Conservation (phyloP, 208 protist genomes). For the Endotrypanum monterogeii region DNA sequence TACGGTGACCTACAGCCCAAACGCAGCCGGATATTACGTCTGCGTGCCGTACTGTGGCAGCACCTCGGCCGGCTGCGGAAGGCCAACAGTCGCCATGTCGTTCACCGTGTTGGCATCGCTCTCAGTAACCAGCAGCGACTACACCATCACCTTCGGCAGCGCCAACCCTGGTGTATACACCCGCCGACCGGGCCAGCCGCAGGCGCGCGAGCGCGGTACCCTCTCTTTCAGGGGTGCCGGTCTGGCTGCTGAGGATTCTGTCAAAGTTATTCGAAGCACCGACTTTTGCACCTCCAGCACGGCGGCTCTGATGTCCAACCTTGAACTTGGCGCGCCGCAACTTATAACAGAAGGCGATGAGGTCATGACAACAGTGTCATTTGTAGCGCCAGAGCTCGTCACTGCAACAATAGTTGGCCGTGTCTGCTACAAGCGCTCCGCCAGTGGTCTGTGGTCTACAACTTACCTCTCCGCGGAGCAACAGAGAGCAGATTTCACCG, state of each 20-base stretch:
- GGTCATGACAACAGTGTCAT: slow-evolving; percentile 37
- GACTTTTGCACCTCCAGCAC: slow-evolving; percentile 55
- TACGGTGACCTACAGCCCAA: slow-evolving; percentile 60
- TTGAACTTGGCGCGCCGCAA: slow-evolving; percentile 48
- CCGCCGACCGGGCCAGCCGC: slow-evolving; percentile 51
- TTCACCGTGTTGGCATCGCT: slow-evolving; percentile 60
- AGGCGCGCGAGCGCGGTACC: slow-evolving; percentile 67
- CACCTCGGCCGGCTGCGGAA: slow-evolving; percentile 29
- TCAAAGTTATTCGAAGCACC: slow-evolving; percentile 56
- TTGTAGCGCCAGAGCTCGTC: slow-evolving; percentile 70
- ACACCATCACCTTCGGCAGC: slow-evolving; percentile 39
- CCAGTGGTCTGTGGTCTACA: slow-evolving; percentile 50
- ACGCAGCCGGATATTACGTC: slow-evolving; percentile 56
- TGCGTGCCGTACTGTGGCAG: slow-evolving; percentile 86
- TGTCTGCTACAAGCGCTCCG: slow-evolving; percentile 75
- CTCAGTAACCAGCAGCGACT: slow-evolving; percentile 12
- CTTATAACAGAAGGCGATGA: neutral
- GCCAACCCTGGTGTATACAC: slow-evolving; percentile 71
- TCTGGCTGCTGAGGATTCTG: slow-evolving; percentile 45
- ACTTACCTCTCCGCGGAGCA: slow-evolving; percentile 48
- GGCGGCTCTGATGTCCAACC: slow-evolving; percentile 60
- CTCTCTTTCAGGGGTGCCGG: slow-evolving; percentile 62
- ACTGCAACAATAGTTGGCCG: slow-evolving; percentile 43
- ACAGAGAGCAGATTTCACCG: slow-evolving; percentile 61
- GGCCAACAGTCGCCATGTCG: slow-evolving; percentile 42